phyloP scores from a whole-genome alignment of 139 green algal genomes.

The Chlamydomonas sp. region DNA sequence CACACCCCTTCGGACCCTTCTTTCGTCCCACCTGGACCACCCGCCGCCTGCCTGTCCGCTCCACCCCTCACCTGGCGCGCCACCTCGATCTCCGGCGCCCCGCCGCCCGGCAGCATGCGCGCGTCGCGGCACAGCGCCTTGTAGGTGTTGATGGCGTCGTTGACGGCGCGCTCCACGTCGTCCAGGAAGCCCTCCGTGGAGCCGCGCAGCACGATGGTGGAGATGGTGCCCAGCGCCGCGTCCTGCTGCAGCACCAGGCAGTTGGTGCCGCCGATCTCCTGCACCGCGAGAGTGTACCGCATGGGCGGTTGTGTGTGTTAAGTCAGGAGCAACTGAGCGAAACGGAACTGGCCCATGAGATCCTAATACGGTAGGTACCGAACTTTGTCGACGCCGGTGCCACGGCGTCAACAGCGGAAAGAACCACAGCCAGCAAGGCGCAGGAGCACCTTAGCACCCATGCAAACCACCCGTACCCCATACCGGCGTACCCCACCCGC shows the following conservation, averaged over 20 bases:
- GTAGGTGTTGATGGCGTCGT: constrained; percentile 97
- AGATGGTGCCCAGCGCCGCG: constrained; percentile 63
- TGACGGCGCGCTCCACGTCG: constrained; percentile 96
- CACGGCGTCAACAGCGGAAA: no score
- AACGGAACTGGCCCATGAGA: neutral
- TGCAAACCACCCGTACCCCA: no score
- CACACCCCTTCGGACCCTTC: no score
- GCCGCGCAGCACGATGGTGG: constrained; percentile 94
- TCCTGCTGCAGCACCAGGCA: constrained; percentile 86
- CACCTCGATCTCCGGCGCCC: constrained; percentile 92
- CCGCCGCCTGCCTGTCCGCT: neutral
- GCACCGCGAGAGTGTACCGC: neutral
- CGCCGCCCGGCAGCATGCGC: constrained; percentile 83
- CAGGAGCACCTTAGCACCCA: no score
- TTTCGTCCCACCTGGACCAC: neutral
- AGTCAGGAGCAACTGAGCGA: neutral
- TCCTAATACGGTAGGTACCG: no score
- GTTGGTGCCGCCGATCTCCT: constrained; percentile 93
- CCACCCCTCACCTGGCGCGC: constrained; percentile 62
- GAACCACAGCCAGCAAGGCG: no score
- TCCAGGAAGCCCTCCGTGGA: constrained; percentile 92
- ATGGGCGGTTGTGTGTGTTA: neutral
- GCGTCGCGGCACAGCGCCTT: constrained; percentile 89
- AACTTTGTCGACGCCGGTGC: no score
- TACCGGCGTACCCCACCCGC: neutral